Evolutionary conservation across 202 grass and related monocot species (phyloP), one percentile per base, ranked within the genome.

Genomic region (Digitaria exilis): DNA sequence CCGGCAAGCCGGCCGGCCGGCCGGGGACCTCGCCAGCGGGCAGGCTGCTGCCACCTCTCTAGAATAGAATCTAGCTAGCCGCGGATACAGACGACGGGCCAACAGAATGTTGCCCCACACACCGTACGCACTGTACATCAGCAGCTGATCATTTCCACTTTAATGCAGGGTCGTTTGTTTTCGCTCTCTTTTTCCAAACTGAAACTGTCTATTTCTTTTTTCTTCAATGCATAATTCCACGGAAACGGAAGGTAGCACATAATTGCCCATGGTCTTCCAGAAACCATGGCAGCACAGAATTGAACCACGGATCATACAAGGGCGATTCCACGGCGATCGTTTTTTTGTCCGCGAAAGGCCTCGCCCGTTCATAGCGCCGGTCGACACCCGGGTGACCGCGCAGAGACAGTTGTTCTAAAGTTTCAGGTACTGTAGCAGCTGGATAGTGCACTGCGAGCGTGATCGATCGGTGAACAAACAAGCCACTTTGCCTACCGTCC

Each of bases 31-130:
- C 76, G 3, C 14, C 56, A 19, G 6, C 31, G 9, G 4, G 37
- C 11, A 25, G 29, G 6, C n/a, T 18, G 10, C n/a, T 5, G 19
- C 2, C 46, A 9, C 69, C 18, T 29, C 26, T 26, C 32, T 44
- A 34, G 71, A 80, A 80, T 69, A n/a, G n/a, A n/a, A n/a, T n/a
- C n/a, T n/a, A n/a, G n/a, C 48, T 65, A 65, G 58, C 16, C 59
- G 28, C 10, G 31, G 46, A 65, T 65, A 12, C 28, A 19, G 60
- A 9, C 21, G 56, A 80, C 49, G 25, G 6, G n/a, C 46, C 78
- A 80, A 7, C 78, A 14, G 78, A 80, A 56, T 68, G 62, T 52
- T 37, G n/a, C 57, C 60, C 64, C 34, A 22, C 31, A 65, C n/a
- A n/a, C n/a, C n/a, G n/a, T n/a, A n/a, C 4, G 26, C 18, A 54